phyloP scores from a whole-genome alignment of 2,329 filamentous ascomycete species.

The Xylariomycetidae sp. region DNA sequence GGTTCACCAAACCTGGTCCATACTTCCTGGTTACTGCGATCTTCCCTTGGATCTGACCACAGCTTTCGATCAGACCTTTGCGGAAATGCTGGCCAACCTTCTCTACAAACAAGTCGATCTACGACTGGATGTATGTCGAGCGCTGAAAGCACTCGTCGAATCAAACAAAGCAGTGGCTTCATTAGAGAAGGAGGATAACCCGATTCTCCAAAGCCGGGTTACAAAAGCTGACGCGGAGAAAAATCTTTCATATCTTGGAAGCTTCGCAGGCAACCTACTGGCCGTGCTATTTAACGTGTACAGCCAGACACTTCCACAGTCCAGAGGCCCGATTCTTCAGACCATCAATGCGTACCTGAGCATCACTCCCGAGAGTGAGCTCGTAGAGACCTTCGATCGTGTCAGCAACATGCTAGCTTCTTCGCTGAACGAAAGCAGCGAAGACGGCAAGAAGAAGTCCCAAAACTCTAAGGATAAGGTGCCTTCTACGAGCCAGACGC shows the following conservation, averaged over 20 bases:
- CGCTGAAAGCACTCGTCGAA: conserved; percentile 81
- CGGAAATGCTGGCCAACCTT: conserved; percentile 84
- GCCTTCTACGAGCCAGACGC: conserved; percentile 87
- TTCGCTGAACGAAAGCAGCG: conserved; percentile 58
- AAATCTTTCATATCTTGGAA: conserved; percentile 77
- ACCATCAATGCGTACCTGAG: conserved; percentile 94
- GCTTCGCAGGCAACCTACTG: conserved; percentile 81
- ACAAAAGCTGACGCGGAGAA: conserved; percentile 69
- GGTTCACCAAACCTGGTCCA: conserved; percentile 92
- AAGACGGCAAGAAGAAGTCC: conserved; percentile 58
- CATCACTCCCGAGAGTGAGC: conserved; percentile 72
- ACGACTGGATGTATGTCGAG: conserved; percentile 80
- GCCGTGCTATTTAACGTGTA: conserved; percentile 99
- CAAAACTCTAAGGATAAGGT: conserved; percentile 60
- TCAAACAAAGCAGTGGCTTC: conserved; percentile 79
- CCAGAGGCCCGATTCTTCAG: conserved; percentile 82
- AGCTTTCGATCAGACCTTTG: conserved; percentile 82
- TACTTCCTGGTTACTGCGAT: conserved; percentile 91
- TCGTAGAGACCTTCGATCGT: conserved; percentile 82
- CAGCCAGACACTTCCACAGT: conserved; percentile 90
- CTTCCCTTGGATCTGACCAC: conserved; percentile 73
- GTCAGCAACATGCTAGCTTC: conserved; percentile 79
- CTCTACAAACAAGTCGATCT: conserved; percentile 89
- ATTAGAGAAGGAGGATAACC: conserved; percentile 64
- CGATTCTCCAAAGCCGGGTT: conserved; percentile 74